These are phyloP conservation scores for Lunularia cruciata DNA, from an alignment of 225 moss, liverwort and hornwort species.

Conservation along the genomic window DNA sequence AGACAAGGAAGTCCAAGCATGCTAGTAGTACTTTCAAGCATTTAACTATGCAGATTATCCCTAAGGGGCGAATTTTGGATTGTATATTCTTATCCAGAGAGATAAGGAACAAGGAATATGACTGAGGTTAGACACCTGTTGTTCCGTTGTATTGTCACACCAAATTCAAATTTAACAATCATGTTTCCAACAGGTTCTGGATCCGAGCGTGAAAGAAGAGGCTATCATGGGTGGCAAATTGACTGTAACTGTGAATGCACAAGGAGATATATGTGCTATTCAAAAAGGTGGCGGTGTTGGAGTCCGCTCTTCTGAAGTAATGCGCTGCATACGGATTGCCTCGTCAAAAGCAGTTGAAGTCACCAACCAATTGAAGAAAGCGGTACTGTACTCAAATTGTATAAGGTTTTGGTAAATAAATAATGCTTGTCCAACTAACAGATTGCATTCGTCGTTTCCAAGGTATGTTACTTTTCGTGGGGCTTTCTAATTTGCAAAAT, in stretches of 20 bases:
- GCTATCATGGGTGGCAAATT: slow-evolving; percentile 82
- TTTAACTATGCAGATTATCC: too few relatives aligned
- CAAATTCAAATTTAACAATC: background rate
- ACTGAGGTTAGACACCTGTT: background rate
- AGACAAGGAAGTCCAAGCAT: too few relatives aligned
- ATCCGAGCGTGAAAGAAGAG: slow-evolving; percentile 83
- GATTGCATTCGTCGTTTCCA: too few relatives aligned
- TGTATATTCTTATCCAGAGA: too few relatives aligned
- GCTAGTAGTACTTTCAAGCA: too few relatives aligned
- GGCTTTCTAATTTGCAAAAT: too few relatives aligned
- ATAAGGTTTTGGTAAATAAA: too few relatives aligned
- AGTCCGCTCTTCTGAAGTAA: slow-evolving; percentile 67
- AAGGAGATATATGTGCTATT: slow-evolving; percentile 82
- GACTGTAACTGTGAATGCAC: slow-evolving; percentile 70
- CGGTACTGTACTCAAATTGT: slow-evolving; percentile 39
- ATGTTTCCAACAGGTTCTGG: slow-evolving; percentile 60
- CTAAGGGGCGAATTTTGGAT: too few relatives aligned
- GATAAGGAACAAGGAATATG: too few relatives aligned
- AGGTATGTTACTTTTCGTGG: too few relatives aligned
- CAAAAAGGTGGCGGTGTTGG: slow-evolving; percentile 92
- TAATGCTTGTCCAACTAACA: too few relatives aligned
- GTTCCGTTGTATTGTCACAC: background rate
- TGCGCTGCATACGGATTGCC: slow-evolving; percentile 82
- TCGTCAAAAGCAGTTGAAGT: slow-evolving; percentile 66
- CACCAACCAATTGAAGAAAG: slow-evolving; percentile 62